Evolutionary conservation across 2,329 filamentous ascomycete species (phyloP), one percentile per base, ranked within the genome.

Genomic region (Neopestalotiopsis rosae): DNA sequence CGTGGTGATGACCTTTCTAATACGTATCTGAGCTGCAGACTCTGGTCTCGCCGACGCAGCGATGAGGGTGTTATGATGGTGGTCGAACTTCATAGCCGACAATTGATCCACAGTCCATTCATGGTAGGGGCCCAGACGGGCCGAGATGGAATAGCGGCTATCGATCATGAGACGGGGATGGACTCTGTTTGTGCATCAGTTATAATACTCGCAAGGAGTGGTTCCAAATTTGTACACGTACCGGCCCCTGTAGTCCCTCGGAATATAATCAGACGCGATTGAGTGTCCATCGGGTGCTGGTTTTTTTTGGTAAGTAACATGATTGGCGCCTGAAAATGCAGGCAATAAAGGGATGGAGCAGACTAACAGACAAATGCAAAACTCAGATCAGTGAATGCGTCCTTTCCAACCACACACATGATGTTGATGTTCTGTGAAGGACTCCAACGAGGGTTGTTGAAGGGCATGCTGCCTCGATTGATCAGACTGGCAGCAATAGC

Each of bases 11-110:
- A 38, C 34, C 34, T 10, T 38, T 6, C 10, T 6, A 38, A 38
- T 10, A 10, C 34, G 34, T 38, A 38, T 6, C 34, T 6, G 34
- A 38, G 17, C 14, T 20, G 5, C 7, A 17, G 32, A 14, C 10
- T 40, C n/a, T 3, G 58, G 28, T 12, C 40, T 56, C 40, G 81
- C 1, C 79, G 78, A 71, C 85, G 84, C 20, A 80, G 74, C 70
- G 76, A 80, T 10, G 85, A 59, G 3, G 81, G 78, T 71, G 79
- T 17, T 69, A 76, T 57, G 71, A 70, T 13, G 76, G 4, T 76
- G 72, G 66, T 86, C 83, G 67, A 85, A 87, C 68, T 81, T 80
- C 71, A 89, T 82, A 5, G 84, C 84, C 9, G 84, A 84, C 66
- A 85, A 79, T 57, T 83, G 77, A 6, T 77, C 76, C n/a, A 74